Percentiles rank a stretch among this genome's conserved stretches.
Evolutionary conservation across 2,329 filamentous ascomycete genomes (phyloP).

Genomic region (Madurella mycetomatis): DNA sequence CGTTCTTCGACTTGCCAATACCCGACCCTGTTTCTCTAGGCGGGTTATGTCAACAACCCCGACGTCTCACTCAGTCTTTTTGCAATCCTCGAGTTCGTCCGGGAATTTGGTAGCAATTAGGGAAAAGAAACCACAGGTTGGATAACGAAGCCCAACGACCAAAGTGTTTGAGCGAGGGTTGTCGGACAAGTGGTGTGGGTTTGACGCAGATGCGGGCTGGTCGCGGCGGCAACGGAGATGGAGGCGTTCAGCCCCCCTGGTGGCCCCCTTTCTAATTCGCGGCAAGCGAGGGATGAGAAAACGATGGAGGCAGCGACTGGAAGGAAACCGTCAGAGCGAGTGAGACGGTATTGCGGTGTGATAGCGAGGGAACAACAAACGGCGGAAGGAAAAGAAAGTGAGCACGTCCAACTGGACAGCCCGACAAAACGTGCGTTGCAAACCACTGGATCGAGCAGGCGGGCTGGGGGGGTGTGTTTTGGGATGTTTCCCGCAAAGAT

Average conservation of each 20-base stretch:
- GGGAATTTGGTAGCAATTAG: background rate
- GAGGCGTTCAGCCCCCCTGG: slow-evolving; percentile 11
- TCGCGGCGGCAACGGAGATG: slow-evolving; percentile 28
- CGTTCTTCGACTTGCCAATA: slow-evolving; percentile 7
- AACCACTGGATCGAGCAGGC: slow-evolving; percentile 5
- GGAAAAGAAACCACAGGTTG: background rate
- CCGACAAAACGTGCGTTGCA: slow-evolving; percentile 13
- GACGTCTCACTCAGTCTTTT: too few relatives aligned
- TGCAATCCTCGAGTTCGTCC: background rate
- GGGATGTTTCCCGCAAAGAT: slow-evolving; percentile 16
- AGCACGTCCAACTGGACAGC: background rate
- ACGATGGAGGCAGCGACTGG: slow-evolving; percentile 33
- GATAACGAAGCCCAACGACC: background rate
- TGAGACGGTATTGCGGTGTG: slow-evolving; percentile 36
- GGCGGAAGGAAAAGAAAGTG: slow-evolving; percentile 11
- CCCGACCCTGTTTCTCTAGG: background rate
- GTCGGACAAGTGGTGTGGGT: slow-evolving; percentile 6
- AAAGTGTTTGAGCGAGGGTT: slow-evolving; percentile 14
- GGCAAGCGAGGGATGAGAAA: slow-evolving; percentile 9
- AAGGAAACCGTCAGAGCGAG: slow-evolving; percentile 52
- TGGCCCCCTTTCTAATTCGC: slow-evolving; percentile 13
- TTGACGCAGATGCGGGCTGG: slow-evolving; percentile 19
- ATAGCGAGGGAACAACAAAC: slow-evolving; percentile 9
- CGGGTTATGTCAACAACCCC: background rate
- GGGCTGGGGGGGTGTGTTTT: slow-evolving; percentile 1